phyloP scores from a whole-genome alignment of 371 early-diverging fungal species.

The Syncephalastrum racemosum region DNA sequence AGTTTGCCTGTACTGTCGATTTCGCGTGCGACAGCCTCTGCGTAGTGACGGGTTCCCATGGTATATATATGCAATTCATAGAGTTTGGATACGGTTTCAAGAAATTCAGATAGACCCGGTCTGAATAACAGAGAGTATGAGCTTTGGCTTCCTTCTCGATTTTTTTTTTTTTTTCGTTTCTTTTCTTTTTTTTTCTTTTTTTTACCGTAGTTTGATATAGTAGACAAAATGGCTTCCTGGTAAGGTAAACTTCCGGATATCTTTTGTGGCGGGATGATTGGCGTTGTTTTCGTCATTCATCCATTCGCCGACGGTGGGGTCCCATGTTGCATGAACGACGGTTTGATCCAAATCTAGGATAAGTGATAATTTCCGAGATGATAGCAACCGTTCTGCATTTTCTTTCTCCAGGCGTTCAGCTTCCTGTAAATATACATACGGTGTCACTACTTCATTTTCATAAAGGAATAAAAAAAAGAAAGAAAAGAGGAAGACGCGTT shows the following conservation, averaged over 20 bases:
- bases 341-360: constrained; percentile 99
- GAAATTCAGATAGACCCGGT: constrained; percentile 82
- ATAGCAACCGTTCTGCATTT: constrained; percentile 65
- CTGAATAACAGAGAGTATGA: constrained; percentile 24
- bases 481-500: background rate
- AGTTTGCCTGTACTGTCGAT: constrained; percentile 84
- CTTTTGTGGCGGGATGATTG: constrained; percentile 57
- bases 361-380: constrained; percentile 81
- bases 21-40: constrained; percentile 81
- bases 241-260: constrained; percentile 75
- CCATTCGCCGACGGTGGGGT: constrained; percentile 81
- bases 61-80: constrained; percentile 99
- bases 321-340: constrained; percentile 94
- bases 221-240: constrained; percentile 69
- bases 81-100: constrained; percentile 62
- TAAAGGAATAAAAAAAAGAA: background rate
- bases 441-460: background rate
- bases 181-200: no score
- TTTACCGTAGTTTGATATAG: constrained; percentile 81
- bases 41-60: constrained; percentile 98
- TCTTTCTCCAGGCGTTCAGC: constrained; percentile 78
- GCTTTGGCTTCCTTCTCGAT: no score
- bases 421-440: constrained; percentile 51
- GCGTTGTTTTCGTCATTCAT: constrained; percentile 69
- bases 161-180: no score